These are phyloP conservation scores for Kwoniella dendrophila DNA, from an alignment of 768 basidiomycete genomes.

Conservation along the genomic window DNA sequence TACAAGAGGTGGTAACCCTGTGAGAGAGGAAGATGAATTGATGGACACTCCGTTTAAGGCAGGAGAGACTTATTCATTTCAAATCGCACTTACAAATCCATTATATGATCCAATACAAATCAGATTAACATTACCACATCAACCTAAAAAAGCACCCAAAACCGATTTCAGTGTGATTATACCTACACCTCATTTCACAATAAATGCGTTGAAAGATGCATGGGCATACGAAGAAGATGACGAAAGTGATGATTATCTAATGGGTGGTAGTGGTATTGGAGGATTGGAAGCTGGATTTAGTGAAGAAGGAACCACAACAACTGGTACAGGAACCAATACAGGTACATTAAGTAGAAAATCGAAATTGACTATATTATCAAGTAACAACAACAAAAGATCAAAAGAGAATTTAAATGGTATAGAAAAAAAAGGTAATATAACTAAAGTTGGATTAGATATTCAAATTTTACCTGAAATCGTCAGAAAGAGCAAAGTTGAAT, in stretches of 20 bases:
- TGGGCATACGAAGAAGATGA: conserved; percentile 99
- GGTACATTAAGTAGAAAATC: conserved; percentile 56
- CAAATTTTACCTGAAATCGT: conserved; percentile 76
- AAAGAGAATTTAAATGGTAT: conserved; percentile 67
- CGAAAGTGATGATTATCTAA: conserved; percentile 57
- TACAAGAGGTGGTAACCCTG: conserved; percentile 15
- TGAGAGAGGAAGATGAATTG: conserved; percentile 41
- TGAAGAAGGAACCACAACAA: conserved; percentile 57
- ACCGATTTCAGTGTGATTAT: conserved; percentile 63
- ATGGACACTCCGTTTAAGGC: conserved; percentile 27
- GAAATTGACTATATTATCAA: conserved; percentile 27
- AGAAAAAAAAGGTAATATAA: conserved; percentile 86
- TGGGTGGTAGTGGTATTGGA: conserved; percentile 13
- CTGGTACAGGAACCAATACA: neutral
- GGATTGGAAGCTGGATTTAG: conserved; percentile 60
- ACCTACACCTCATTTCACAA: conserved; percentile 74
- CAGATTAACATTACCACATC: conserved; percentile 65
- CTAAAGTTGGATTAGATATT: conserved; percentile 88
- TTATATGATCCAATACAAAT: conserved; percentile 94
- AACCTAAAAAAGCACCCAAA: conserved; percentile 51
- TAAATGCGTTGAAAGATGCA: conserved; percentile 89
- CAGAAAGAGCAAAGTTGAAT: conserved; percentile 72
- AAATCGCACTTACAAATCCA: conserved; percentile 89
- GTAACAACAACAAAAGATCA: conserved; percentile 29
- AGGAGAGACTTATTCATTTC: conserved; percentile 69